Base-by-base conservation (phyloP, 2,329 filamentous ascomycete species). In the Trichoderma cornu-damae region DNA sequence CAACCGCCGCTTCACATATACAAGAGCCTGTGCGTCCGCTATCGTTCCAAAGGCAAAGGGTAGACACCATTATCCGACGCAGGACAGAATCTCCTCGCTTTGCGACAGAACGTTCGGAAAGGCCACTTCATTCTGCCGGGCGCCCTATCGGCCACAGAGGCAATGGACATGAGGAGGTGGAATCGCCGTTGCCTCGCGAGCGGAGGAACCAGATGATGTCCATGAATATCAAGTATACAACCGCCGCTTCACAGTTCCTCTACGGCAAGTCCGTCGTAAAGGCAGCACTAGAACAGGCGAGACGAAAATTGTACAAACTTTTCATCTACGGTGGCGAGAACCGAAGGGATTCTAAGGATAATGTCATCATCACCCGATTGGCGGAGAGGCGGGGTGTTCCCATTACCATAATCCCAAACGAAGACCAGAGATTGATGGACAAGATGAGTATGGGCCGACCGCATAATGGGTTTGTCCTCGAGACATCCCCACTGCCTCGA, bases 391-490 rank as follows among this genome's bases (percentile, higher is more conserved):
- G 73, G 16, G 73, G 76, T 11, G 72, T 94, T 5, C 69, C 75
- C 3, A 76, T 90, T 35, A 77, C 77, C 4, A 73, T 81, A 42
- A 81, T 93, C 20, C 71, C 70, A 35, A 82, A 82, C 18, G 76
- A 79, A 1, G 86, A 86, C 67, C 74, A 89, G 59, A 81, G 80
- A 1, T 75, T 90, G 38, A 80, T 99, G 74, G 87, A 95, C 71
- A 92, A 89, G 72, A 89, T 95, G 83, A 89, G 88, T 62, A 81
- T 79, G 57, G 86, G 87, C 1, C 82, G 94, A 38, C 90, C 93
- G 32, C 93, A 99, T 73, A 96, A 97, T 67, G 92, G 93, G 46
- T 86, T 87, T 64, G 79, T 97, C 14, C 80, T 99, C 3, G 94
- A 99, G 72, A 85, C 88, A 12, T 96, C 91, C 0, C 89, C 89